Evolutionary conservation across 1,284 basidiomycete genomes (phyloP), one percentile per base, ranked within the genome.

Genomic region (Schizopora paradoxa): DNA sequence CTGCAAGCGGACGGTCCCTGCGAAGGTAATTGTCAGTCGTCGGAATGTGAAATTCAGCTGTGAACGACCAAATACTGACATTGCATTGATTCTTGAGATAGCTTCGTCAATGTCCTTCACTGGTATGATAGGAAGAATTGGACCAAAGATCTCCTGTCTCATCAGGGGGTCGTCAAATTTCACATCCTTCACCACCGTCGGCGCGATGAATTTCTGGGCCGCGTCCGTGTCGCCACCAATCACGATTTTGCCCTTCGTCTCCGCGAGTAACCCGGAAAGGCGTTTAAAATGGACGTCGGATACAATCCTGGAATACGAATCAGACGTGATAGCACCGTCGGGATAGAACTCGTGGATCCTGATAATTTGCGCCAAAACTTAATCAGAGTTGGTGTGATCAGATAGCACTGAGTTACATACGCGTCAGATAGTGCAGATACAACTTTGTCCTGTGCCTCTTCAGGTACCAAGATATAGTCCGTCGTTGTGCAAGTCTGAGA

Each of bases 121-220:
- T 2, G 80, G 68, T 3, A 87, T 59, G 41, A 89, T 72, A 4
- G 82, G 74, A 2, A 88, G 60, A 16, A 87, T 60, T 1, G 85
- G 84, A 0, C 82, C 86, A 58, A 88, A 85, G 10, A 82, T 64
- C 59, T 86, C 82, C 69, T 78, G 72, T 57, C 76, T 66, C 65
- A 83, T 66, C 54, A 84, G 48, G n/a, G 64, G 60, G 57, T 82
- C 79, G 41, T 71, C 72, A 5, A 60, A 59, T 28, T 61, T 58
- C 2, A 74, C 74, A 47, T 73, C 66, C 49, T 64, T 65, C 26
- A 77, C 59, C 19, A 86, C 54, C 5, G 72, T 76, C 7, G 72
- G 70, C 11, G 67, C 64, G 33, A 79, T 64, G 45, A 67, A 66
- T 47, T 59, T 62, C 25, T 58, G 56, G 18, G 60, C 54, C 23